These are phyloP conservation scores for Immersiella caudata DNA, from an alignment of 495 filamentous ascomycete genomes.

Conservation along the genomic window DNA sequence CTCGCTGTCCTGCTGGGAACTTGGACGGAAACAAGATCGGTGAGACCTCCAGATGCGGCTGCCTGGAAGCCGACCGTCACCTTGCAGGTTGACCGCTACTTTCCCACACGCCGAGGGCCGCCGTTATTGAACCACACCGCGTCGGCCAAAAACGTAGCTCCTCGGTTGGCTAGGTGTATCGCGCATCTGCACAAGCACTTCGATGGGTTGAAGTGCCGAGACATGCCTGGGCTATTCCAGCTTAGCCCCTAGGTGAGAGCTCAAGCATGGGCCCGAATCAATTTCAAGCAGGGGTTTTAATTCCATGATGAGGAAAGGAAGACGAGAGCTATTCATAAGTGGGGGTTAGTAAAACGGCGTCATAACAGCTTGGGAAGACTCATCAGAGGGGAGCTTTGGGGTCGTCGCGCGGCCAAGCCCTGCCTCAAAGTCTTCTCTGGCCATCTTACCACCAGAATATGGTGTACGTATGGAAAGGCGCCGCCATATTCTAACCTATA, in stretches of 20 bases:
- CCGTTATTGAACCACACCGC: not conserved
- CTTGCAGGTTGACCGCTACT: not conserved
- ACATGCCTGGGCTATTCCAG: not conserved
- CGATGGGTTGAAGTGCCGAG: constrained; percentile 1
- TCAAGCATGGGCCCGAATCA: not conserved
- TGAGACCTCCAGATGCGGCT: not conserved
- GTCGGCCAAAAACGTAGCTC: not conserved
- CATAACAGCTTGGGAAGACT: too few relatives aligned
- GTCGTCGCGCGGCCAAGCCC: too few relatives aligned
- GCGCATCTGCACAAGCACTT: not conserved
- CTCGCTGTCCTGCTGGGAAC: not conserved
- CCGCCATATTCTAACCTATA: too few relatives aligned
- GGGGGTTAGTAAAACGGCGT: too few relatives aligned
- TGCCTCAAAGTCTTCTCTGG: too few relatives aligned
- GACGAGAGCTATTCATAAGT: too few relatives aligned
- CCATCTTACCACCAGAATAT: too few relatives aligned
- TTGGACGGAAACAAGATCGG: not conserved
- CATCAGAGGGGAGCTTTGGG: too few relatives aligned
- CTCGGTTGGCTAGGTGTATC: not conserved
- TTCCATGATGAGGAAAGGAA: not conserved
- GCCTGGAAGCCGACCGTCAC: too few relatives aligned
- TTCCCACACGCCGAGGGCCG: not conserved
- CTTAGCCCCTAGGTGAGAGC: too few relatives aligned
- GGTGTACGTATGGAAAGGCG: too few relatives aligned
- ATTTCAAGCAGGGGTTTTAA: not conserved